These are phyloP conservation scores for Trypanosomatidae sp. DNA, from an alignment of 208 protist species.

Conservation along the genomic window DNA sequence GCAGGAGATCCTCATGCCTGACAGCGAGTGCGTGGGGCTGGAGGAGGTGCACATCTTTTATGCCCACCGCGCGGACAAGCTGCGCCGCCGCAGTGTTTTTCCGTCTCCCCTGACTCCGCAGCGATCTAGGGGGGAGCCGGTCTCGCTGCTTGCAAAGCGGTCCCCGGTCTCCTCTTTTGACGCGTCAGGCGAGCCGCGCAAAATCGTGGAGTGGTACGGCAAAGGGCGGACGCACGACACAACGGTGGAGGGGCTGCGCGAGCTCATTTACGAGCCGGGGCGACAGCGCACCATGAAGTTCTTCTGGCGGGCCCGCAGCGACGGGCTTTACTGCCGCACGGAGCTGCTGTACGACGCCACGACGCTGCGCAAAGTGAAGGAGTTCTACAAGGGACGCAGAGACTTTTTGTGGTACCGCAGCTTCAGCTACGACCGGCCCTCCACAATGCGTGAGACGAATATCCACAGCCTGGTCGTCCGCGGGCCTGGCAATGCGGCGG, in stretches of 20 bases:
- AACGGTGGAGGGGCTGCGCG: conserved; percentile 63
- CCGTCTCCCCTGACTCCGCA: conserved; percentile 18
- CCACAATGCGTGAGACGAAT: conserved; percentile 32
- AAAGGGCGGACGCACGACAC: conserved; percentile 63
- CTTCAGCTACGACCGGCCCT: conserved; percentile 56
- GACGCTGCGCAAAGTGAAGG: conserved; percentile 78
- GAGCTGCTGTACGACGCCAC: conserved; percentile 74
- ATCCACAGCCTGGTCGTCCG: conserved; percentile 34
- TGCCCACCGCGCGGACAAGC: conserved; percentile 80
- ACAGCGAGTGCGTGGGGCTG: conserved; percentile 34
- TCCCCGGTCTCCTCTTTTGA: conserved; percentile 3
- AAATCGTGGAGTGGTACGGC: conserved; percentile 73
- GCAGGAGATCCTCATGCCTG: conserved; percentile 60
- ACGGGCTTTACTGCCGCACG: conserved; percentile 74
- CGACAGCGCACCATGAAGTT: conserved; percentile 81
- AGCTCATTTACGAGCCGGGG: conserved; percentile 68
- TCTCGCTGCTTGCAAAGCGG: conserved; percentile 9
- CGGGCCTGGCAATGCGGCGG: conserved; percentile 11
- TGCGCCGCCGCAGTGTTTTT: conserved; percentile 53
- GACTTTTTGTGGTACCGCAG: conserved; percentile 83
- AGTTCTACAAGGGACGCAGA: conserved; percentile 78
- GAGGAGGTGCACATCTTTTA: conserved; percentile 77
- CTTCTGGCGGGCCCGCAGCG: conserved; percentile 77
- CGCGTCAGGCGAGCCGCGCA: conserved; percentile 28
- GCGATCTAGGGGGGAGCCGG: conserved; percentile 5